Conservation (phyloP, 495 filamentous ascomycete species). For the Neurospora sp. region DNA sequence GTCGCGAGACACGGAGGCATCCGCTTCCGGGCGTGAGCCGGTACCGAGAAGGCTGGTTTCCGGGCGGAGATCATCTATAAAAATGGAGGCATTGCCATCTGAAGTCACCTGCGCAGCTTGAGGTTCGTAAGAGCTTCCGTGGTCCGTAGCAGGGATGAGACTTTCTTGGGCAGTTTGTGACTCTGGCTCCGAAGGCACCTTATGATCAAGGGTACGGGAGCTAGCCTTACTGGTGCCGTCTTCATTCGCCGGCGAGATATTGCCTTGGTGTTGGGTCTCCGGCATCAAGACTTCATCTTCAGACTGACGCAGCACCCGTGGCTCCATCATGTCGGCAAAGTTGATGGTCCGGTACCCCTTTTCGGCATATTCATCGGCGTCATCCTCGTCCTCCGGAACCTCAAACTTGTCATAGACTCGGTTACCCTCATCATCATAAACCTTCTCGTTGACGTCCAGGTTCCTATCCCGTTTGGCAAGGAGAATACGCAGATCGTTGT, state of each 20-base stretch:
- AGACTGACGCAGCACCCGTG: slow-evolving; percentile 27
- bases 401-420: slow-evolving; percentile 41
- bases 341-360: slow-evolving; percentile 26
- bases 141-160: slow-evolving; percentile 9
- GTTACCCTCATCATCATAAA: slow-evolving; percentile 32
- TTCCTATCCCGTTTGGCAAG: slow-evolving; percentile 62
- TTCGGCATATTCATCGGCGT: slow-evolving; percentile 16
- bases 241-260: neutral
- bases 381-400: slow-evolving; percentile 30
- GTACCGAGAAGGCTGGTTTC: slow-evolving; percentile 17
- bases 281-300: neutral
- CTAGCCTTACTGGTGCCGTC: neutral
- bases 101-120: slow-evolving; percentile 1
- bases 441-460: slow-evolving; percentile 36
- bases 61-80: slow-evolving; percentile 13
- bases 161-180: slow-evolving; percentile 7
- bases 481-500: slow-evolving; percentile 41
- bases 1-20: slow-evolving; percentile 8
- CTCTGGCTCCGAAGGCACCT: slow-evolving; percentile 1
- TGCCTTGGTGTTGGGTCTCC: neutral
- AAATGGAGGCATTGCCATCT: slow-evolving; percentile 3
- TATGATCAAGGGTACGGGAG: slow-evolving; percentile 8
- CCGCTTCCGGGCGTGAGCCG: slow-evolving; percentile 14
- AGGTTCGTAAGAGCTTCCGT: neutral
- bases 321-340: slow-evolving; percentile 34